Evolutionary conservation across 768 basidiomycete genomes (phyloP), one percentile per base, ranked within the genome.

Genomic region (Podaxis sp.): DNA sequence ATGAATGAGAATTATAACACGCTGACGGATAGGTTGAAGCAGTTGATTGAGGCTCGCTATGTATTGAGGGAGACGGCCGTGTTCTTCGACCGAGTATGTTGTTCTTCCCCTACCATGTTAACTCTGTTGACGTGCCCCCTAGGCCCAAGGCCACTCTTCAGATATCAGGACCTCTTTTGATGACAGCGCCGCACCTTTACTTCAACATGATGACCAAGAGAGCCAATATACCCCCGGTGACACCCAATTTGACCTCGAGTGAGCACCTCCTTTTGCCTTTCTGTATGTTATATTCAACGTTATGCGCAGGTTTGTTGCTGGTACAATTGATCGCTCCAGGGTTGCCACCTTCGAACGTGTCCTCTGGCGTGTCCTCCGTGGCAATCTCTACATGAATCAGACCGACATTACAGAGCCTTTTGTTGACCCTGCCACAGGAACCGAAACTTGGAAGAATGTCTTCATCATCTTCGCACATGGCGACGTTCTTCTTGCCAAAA

Each of bases 381-480:
- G 97, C 55, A 99, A 99, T 73, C 81, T 99, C 22, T 99, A 96
- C 80, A 99, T 99, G 96, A 99, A 98, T 77, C 90, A 95, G 75
- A 93, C 89, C 58, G 96, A 99, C 75, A 99, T 99, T 68, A 82
- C 84, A 41, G 93, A 96, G 67, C 91, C 94, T 5, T 97, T 99
- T 69, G 82, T 94, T 62, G 94, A 99, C 72, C 91, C 95, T 13
- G 82, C 81, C 22, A 92, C 92, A 0, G 90, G 89, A 38, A 79
- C 77, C 20, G 92, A 96, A 78, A 91, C 91, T 22, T 87, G 91
- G 79, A 99, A 99, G 84, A 95, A 98, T 69, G 97, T 99, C 44
- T 99, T 99, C 80, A 96, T 99, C 78, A 99, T 99, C 72, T 99
- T 99, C 69, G 97, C 97, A 0, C 96, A 99, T 68, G 97, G 97